Evolutionary conservation across 495 filamentous ascomycete species (phyloP), one percentile per base, ranked within the genome.

Genomic region (Podospora didyma): DNA sequence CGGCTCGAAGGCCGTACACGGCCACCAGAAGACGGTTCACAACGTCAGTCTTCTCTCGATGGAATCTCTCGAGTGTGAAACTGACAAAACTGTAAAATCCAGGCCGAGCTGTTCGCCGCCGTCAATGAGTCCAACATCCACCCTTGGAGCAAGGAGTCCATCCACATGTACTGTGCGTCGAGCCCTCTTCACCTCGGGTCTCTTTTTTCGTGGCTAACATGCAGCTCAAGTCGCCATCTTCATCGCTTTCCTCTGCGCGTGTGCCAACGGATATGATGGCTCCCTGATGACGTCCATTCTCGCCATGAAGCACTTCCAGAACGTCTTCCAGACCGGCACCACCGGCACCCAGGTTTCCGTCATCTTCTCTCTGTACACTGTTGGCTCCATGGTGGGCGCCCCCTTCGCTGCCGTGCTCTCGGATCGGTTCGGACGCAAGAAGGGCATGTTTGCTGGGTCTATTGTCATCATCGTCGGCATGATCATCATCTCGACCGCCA

Each of bases 51-150:
- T 35, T n/a, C n/a, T n/a, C n/a, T n/a, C n/a, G n/a, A n/a, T n/a
- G n/a, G n/a, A n/a, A n/a, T n/a, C n/a, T n/a, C n/a, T 22, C 14
- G 34, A 10, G 26, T 22, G 23, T n/a, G 16, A 11, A 10, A 16
- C 21, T n/a, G 5, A n/a, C 21, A 41, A 17, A 2, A 14, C 14
- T n/a, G 14, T 12, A 7, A 26, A 7, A 19, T 0, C 16, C 14
- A 82, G 81, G 81, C 82, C 68, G 80, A 82, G 26, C 68, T 85
- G 14, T 85, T 68, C 60, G 80, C 82, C 31, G 81, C 81, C 31
- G 74, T 84, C 56, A 67, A 81, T 46, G 79, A 82, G 61, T 77
- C 79, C 28, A 74, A 79, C 42, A 83, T 85, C 62, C 70, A 79
- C 51, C 70, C 68, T 39, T 75, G 79, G 76, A 82, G 79, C 72